Evolutionary conservation across 2,329 filamentous ascomycete species (phyloP).

Genomic region (Colletotrichum plurivorum): DNA sequence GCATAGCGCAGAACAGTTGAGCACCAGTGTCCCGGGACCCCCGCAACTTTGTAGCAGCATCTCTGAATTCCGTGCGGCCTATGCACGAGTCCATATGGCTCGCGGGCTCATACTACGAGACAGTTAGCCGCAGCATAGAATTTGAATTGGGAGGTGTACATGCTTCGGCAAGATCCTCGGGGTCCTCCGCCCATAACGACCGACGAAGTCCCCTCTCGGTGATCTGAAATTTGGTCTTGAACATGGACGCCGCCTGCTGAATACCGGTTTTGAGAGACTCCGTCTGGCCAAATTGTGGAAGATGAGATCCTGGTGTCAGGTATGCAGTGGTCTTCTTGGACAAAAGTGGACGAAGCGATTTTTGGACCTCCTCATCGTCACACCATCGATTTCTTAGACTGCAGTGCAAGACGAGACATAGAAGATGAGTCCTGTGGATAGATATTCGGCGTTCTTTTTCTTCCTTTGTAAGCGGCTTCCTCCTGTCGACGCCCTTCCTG

Average conservation of each 20-base stretch:
- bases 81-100: constrained; percentile 76
- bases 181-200: constrained; percentile 81
- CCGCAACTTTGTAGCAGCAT: constrained; percentile 76
- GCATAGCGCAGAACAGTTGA: constrained; percentile 89
- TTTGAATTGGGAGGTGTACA: constrained; percentile 41
- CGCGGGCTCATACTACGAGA: constrained; percentile 67
- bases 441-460: constrained; percentile 74
- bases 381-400: constrained; percentile 90
- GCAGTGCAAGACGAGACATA: constrained; percentile 86
- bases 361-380: constrained; percentile 80
- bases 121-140: constrained; percentile 33
- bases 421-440: constrained; percentile 88
- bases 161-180: constrained; percentile 72
- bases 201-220: constrained; percentile 79
- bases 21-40: constrained; percentile 93
- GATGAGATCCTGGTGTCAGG: constrained; percentile 76
- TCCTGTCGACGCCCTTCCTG: constrained; percentile 55
- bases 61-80: constrained; percentile 80
- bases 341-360: constrained; percentile 74
- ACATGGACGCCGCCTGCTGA: constrained; percentile 76
- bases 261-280: constrained; percentile 85
- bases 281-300: constrained; percentile 82
- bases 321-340: constrained; percentile 75
- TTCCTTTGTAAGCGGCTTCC: constrained; percentile 67
- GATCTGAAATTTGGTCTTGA: constrained; percentile 78